Conservation (phyloP, 768 basidiomycete species). For the Suillus fuscotomentosus region DNA sequence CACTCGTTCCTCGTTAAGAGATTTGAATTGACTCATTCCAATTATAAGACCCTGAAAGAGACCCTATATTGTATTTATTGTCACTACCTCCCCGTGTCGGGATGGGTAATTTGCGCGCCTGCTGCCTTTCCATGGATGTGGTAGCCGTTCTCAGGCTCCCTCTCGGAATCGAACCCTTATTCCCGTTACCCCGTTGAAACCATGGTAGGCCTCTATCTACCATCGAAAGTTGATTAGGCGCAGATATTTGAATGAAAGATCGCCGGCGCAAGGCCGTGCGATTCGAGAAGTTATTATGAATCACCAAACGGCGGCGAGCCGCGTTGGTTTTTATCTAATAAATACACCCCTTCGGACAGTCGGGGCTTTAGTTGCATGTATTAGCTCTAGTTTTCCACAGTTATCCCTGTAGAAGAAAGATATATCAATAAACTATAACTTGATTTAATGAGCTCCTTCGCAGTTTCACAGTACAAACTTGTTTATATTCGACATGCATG, state of each 20-base stretch:
- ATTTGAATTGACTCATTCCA: too few species aligned
- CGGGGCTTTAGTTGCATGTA: slow-evolving; percentile 50
- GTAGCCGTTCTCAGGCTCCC: slow-evolving; percentile 33
- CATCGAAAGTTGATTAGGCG: slow-evolving; percentile 44
- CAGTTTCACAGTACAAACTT: too few species aligned
- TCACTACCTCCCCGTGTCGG: slow-evolving; percentile 41
- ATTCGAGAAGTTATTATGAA: too few species aligned
- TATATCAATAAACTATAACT: too few species aligned
- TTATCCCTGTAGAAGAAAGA: slow-evolving; percentile 76
- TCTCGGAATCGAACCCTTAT: slow-evolving; percentile 50
- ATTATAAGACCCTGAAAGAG: too few species aligned
- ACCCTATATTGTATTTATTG: slow-evolving; percentile 45
- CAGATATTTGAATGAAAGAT: slow-evolving; percentile 38
- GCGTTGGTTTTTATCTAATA: too few species aligned
- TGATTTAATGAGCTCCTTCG: too few species aligned
- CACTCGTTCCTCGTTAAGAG: too few species aligned
- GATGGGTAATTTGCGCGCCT: slow-evolving; percentile 39
- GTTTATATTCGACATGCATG: too few species aligned
- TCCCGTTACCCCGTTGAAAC: slow-evolving; percentile 78
- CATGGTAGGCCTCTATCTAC: slow-evolving; percentile 76
- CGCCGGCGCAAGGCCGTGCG: too few species aligned
- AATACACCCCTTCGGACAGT: too few species aligned
- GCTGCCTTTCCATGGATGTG: slow-evolving; percentile 38
- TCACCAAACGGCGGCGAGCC: too few species aligned
- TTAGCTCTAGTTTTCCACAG: slow-evolving; percentile 80